phyloP scores from a whole-genome alignment of 2,329 filamentous ascomycete genomes.

The Neophaeococcomyces mojaviensis region DNA sequence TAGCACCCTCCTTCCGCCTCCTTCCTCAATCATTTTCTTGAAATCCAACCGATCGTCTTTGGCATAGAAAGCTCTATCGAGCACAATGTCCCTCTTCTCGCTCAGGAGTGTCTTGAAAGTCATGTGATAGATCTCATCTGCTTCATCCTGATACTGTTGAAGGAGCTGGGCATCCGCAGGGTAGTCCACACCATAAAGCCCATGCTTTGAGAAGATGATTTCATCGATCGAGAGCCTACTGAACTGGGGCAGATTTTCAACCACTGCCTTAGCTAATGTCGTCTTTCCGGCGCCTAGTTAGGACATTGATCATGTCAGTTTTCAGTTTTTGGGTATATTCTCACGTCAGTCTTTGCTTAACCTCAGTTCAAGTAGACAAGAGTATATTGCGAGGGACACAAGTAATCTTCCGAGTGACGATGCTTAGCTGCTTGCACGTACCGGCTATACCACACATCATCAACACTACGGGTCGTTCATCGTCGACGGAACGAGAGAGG shows the following conservation, averaged over 20 bases:
- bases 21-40: constrained; percentile 2
- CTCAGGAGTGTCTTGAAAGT: background rate
- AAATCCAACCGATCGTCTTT: constrained; percentile 9
- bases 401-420: too few relatives aligned
- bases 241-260: constrained; percentile 1
- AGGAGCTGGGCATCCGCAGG: background rate
- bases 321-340: too few relatives aligned
- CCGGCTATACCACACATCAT: constrained; percentile 10
- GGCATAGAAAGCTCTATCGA: constrained; percentile 10
- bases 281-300: constrained; percentile 10
- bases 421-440: background rate
- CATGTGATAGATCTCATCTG: constrained; percentile 3
- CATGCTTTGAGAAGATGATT: constrained; percentile 7
- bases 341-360: too few relatives aligned
- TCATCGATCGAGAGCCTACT: constrained; percentile 8
- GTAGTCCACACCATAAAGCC: constrained; percentile 9
- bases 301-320: too few relatives aligned
- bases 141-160: constrained; percentile 2
- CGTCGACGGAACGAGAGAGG: background rate
- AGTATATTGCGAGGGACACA: background rate
- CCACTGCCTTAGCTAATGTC: constrained; percentile 5
- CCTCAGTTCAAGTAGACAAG: too few relatives aligned
- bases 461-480: constrained; percentile 7
- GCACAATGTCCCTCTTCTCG: constrained; percentile 4
- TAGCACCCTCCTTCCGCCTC: constrained; percentile 3